Conservation (phyloP, 441 rosid species). For the Erodium moschatum region DNA sequence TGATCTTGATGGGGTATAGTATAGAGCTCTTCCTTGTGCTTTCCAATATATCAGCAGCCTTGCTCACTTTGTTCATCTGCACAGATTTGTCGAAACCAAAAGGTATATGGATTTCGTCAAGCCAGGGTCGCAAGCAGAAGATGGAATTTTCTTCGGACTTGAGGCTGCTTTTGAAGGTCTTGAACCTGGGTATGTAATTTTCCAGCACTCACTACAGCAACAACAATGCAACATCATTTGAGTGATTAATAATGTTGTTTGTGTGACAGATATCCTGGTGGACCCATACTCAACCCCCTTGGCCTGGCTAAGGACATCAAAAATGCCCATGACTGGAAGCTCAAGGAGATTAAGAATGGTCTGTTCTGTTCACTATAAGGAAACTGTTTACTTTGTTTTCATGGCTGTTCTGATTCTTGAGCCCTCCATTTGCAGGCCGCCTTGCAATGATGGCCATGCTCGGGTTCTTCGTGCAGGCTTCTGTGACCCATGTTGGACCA, state of each 20-base stretch:
- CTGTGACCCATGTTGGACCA: slow-evolving; percentile 79
- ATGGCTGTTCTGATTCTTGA: neutral
- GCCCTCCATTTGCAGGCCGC: slow-evolving; percentile 37
- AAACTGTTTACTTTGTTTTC: neutral
- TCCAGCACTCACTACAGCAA: too few relatives aligned
- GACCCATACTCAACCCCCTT: slow-evolving; percentile 78
- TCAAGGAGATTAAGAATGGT: slow-evolving; percentile 91
- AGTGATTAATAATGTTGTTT: neutral
- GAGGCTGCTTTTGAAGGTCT: slow-evolving; percentile 73
- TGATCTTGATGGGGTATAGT: slow-evolving; percentile 72
- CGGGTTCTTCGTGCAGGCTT: slow-evolving; percentile 81
- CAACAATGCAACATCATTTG: too few relatives aligned
- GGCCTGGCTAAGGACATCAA: slow-evolving; percentile 74
- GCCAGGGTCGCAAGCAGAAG: slow-evolving; percentile 82
- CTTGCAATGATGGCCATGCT: slow-evolving; percentile 88
- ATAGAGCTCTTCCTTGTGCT: neutral
- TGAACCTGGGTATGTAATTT: slow-evolving; percentile 68
- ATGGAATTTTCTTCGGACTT: slow-evolving; percentile 75
- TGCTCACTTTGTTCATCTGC: neutral
- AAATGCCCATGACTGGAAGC: slow-evolving; percentile 67
- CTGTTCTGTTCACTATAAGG: neutral
- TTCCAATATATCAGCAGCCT: too few relatives aligned
- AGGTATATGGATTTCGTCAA: slow-evolving; percentile 72
- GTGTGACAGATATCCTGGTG: slow-evolving; percentile 54
- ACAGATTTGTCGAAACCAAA: slow-evolving; percentile 77